phyloP scores from a whole-genome alignment of 331 rosid genomes.

The Spiraea crenata region DNA sequence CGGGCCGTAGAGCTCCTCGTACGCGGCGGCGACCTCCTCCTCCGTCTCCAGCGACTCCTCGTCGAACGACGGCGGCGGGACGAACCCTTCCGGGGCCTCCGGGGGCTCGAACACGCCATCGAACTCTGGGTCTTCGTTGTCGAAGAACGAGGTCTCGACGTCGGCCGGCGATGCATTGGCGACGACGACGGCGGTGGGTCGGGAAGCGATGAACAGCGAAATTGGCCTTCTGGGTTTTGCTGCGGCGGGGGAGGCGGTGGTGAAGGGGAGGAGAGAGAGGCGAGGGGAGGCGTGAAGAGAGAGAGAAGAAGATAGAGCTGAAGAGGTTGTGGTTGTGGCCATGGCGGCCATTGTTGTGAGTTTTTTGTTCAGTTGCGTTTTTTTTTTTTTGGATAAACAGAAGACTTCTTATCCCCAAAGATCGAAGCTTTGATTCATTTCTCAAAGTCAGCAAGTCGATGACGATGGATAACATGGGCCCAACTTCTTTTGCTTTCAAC shows the following conservation, averaged over 20 bases:
- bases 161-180: conserved; percentile 47
- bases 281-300: conserved; percentile 45
- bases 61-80: conserved; percentile 59
- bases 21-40: conserved; percentile 73
- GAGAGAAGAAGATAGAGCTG: conserved; percentile 48
- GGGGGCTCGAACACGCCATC: conserved; percentile 59
- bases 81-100: conserved; percentile 71
- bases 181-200: conserved; percentile 25
- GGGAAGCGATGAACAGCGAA: conserved; percentile 19
- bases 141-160: conserved; percentile 64
- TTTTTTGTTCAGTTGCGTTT: background rate
- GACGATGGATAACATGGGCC: background rate
- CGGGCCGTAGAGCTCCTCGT: conserved; percentile 79
- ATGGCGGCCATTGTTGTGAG: conserved; percentile 6
- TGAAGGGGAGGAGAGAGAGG: conserved; percentile 38
- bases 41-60: conserved; percentile 71
- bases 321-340: conserved; percentile 50
- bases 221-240: conserved; percentile 13
- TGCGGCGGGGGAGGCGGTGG: conserved; percentile 32
- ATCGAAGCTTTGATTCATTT: background rate
- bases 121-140: conserved; percentile 44
- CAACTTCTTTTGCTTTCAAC: too few relatives aligned
- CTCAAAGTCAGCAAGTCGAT: background rate
- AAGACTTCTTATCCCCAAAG: conserved; percentile 8
- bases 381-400: background rate